These are phyloP conservation scores for Heterobasidion parviporum DNA, from an alignment of 1,284 basidiomycete genomes.

Conservation along the genomic window DNA sequence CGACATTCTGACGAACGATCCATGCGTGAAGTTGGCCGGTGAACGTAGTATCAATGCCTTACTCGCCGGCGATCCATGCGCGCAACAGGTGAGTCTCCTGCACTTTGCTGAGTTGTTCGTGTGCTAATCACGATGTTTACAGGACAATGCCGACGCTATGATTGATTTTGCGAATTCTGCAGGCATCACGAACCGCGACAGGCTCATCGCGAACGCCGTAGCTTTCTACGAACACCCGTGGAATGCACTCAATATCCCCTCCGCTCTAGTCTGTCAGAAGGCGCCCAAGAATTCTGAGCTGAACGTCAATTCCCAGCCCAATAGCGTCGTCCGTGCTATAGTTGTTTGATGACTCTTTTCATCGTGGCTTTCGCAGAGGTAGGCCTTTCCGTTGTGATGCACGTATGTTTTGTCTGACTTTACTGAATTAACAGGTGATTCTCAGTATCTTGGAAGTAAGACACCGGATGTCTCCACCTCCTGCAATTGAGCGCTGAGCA, in stretches of 20 bases:
- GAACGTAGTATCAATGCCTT: constrained; percentile 31
- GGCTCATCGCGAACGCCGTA: constrained; percentile 32
- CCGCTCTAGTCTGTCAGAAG: constrained; percentile 41
- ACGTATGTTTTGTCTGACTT: neutral
- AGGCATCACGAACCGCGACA: constrained; percentile 28
- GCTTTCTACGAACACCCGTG: constrained; percentile 32
- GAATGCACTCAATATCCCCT: constrained; percentile 32
- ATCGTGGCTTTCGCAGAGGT: constrained; percentile 9
- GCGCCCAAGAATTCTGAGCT: constrained; percentile 39
- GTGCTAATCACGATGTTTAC: constrained; percentile 14
- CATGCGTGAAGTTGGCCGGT: constrained; percentile 33
- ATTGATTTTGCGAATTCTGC: constrained; percentile 36
- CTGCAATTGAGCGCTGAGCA: constrained; percentile 1
- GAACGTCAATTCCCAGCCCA: constrained; percentile 36
- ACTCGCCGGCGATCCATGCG: constrained; percentile 33
- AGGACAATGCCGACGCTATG: constrained; percentile 38
- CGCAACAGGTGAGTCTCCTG: constrained; percentile 1
- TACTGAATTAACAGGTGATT: constrained; percentile 20
- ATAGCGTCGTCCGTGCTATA: constrained; percentile 25
- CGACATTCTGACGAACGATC: constrained; percentile 28
- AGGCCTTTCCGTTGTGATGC: neutral
- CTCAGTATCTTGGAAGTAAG: constrained; percentile 27
- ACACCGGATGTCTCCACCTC: constrained; percentile 22
- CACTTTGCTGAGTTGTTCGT: too few relatives aligned
- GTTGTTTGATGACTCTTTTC: constrained; percentile 25